Evolutionary conservation across 805 yeast genomes (phyloP).

Genomic region (Ogataea saltuana): DNA sequence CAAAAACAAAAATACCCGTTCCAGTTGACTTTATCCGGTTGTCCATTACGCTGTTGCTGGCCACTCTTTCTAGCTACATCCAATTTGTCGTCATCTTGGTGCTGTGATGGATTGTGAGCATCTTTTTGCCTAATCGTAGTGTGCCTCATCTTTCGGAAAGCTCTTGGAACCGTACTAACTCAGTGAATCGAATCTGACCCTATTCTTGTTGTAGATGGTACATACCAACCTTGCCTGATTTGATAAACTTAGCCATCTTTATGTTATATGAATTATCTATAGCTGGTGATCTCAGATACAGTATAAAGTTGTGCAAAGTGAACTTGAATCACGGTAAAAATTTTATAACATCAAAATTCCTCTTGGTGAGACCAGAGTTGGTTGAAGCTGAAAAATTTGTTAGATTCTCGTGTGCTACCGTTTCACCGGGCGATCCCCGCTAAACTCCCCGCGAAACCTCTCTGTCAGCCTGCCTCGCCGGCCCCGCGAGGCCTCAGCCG

Average conservation of each 20-base stretch:
- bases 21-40: too few relatives aligned
- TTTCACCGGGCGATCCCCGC: not conserved
- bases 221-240: constrained; percentile 99
- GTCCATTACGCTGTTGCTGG: too few relatives aligned
- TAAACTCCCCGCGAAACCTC: not conserved
- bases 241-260: constrained; percentile 97
- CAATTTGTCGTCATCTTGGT: too few relatives aligned
- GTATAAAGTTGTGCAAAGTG: constrained; percentile 3
- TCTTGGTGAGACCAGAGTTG: constrained; percentile 15
- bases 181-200: too few relatives aligned
- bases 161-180: too few relatives aligned
- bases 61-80: too few relatives aligned
- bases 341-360: constrained; percentile 7
- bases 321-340: constrained; percentile 7
- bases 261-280: constrained; percentile 20
- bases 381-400: constrained; percentile 19
- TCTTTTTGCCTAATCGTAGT: too few relatives aligned
- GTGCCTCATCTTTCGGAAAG: too few relatives aligned
- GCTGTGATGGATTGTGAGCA: too few relatives aligned
- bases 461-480: constrained; percentile 5
- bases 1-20: too few relatives aligned
- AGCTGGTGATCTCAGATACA: constrained; percentile 12
- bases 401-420: not conserved
- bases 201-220: constrained; percentile 35
- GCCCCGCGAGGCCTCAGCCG: not conserved